These are phyloP conservation scores for Eimeria falciformis DNA, from an alignment of 169 alveolate species.

Conservation along the genomic window DNA sequence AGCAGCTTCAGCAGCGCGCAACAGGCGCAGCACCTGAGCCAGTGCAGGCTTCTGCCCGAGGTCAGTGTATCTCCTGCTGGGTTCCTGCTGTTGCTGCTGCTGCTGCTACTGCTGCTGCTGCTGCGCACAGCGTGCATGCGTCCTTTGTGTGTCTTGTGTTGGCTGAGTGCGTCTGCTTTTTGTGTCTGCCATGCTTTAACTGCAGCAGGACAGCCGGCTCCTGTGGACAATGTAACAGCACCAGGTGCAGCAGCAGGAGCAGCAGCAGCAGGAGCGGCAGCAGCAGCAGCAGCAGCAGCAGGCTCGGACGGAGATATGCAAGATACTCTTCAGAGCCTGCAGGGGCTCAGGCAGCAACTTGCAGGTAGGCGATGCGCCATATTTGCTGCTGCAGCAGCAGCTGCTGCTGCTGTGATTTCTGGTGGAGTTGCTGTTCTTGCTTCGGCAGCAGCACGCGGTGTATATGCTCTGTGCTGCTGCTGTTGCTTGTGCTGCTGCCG, in stretches of 20 bases:
- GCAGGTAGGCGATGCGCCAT: background rate
- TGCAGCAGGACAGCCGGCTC: background rate
- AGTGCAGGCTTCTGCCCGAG: conserved; percentile 17
- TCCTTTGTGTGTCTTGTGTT: too few species aligned
- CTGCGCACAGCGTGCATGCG: too few species aligned
- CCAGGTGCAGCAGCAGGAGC: conserved; percentile 20
- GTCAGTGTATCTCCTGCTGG: conserved; percentile 7
- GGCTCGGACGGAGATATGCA: background rate
- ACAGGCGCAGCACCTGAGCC: conserved; percentile 6
- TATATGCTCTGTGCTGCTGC: too few species aligned
- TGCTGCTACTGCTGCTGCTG: too few species aligned
- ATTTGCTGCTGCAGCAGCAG: background rate
- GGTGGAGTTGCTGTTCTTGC: too few species aligned
- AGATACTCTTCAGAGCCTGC: conserved; percentile 27
- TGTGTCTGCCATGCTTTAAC: too few species aligned
- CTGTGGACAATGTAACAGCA: background rate
- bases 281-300: conserved; percentile 2
- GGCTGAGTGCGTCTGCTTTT: too few species aligned
- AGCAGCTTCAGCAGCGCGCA: conserved; percentile 17
- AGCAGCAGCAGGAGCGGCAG: background rate
- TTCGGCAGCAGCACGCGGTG: too few species aligned
- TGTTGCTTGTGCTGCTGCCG: conserved; percentile 4
- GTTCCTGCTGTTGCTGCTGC: conserved; percentile 20
- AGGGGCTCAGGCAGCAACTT: conserved; percentile 42
- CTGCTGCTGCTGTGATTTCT: conserved; percentile 50